Base-by-base conservation (phyloP, 768 basidiomycete genomes). In the Mycena floridula region DNA sequence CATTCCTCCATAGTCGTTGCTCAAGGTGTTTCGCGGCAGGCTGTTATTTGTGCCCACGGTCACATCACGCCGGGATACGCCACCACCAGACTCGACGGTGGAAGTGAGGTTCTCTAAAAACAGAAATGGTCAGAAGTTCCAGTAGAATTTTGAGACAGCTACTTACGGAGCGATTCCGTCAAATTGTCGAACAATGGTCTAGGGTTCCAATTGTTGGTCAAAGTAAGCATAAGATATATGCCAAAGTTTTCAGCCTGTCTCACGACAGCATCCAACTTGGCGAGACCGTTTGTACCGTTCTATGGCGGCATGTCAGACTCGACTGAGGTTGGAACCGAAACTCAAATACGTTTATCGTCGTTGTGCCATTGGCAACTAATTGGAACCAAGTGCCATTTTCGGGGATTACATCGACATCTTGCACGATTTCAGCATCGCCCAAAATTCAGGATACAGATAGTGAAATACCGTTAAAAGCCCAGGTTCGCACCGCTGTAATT, bases 1-100 rank as follows among this genome's bases (percentile, higher is more conserved):
- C 78, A 82, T 81, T 25, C 81, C 81, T 74, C 82, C 82, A 43
- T 76, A 85, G 52, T 81, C 76, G 50, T 82, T 82, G 42, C 79
- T 81, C 37, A 84, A 54, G 41, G 65, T 69, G 47, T 79, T 78
- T 21, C 77, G 66, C 11, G 77, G 74, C 12, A 68, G 52, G 4
- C 65, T 56, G 35, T 66, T 70, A 45, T 69, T 70, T 28, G 68
- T 61, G 25, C 56, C 55, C 4, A 49, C 25, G 7, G 45, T 38
- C 9, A 37, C 32, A 26, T 37, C 54, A 22, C 55, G 47, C 28
- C 48, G 36, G 54, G 24, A 20, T 28, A n/a, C n/a, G n/a, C n/a
- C n/a, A n/a, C n/a, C n/a, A n/a, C n/a, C 25, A 25, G 40, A 38
- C 20, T 45, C 35, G 22, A 39, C 37, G 40, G 23, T 42, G 13